Base-by-base conservation (phyloP, 257 asterid genomes). In the Gardenia jasminoides region DNA sequence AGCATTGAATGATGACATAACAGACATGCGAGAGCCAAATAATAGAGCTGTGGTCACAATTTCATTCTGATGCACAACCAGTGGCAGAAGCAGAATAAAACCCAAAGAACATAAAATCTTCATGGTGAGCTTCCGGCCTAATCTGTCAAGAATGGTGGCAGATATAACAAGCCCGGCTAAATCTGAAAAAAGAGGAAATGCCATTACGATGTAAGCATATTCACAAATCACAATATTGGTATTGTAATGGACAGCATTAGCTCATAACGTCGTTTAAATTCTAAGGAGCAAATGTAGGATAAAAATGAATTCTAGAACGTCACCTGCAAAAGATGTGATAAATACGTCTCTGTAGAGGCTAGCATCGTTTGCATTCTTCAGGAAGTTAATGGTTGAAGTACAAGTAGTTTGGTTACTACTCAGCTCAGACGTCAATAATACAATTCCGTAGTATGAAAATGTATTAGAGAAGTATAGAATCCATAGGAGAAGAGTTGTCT, bases 291-390 rank as follows among this genome's bases (percentile, higher is more conserved):
- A 22, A 31, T 24, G 16, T 24, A 58, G 4, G 26, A 36, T 24
- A 30, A 13, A 70, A 70, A n/a, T 3, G 44, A 3, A 75, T 13
- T 20, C 39, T 39, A 78, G 10, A 46, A 52, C n/a, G 4, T 7
- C 82, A 91, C 92, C 92, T 87, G 96, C 96, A 43, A 91, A 36
- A 75, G 92, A 87, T 56, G 96, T 87, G 84, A 89, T 81, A 56
- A 91, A 87, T 24, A 85, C 88, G 41, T 87, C 82, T 67, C 69
- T 79, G 66, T 89, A 91, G 70, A 88, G 88, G 82, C 88, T 87
- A 56, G 88, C 67, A 75, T 87, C 90, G 16, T 74, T 66, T 59
- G 44, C 59, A 76, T 41, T 68, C 52, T 66, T 67, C 20, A 75
- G 41, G 68, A 46, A 71, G 16, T 59, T 80, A 64, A 52, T 20